phyloP scores from a whole-genome alignment of 345 rosid species.

The Schrenkiella parvula region DNA sequence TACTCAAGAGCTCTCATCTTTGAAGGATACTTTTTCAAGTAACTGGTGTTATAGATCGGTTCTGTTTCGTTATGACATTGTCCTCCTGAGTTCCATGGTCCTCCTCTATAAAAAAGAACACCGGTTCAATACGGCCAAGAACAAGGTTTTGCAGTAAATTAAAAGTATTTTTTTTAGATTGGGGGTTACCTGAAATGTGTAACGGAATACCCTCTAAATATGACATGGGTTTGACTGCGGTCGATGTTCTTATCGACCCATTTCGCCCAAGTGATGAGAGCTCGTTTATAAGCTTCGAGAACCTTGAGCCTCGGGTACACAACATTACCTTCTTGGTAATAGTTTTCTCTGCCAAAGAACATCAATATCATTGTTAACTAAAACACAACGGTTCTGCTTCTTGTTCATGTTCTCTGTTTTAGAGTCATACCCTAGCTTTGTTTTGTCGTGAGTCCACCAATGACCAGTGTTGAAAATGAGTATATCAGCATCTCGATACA shows the following conservation, averaged over 20 bases:
- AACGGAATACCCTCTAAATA: conserved; percentile 81
- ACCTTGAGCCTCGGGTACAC: conserved; percentile 75
- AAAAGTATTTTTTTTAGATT: not conserved
- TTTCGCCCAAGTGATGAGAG: conserved; percentile 79
- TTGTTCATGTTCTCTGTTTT: not conserved
- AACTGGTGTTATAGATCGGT: conserved; percentile 48
- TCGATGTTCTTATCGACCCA: conserved; percentile 75
- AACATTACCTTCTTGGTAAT: conserved; percentile 81
- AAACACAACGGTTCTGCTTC: not conserved
- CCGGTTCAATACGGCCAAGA: not conserved
- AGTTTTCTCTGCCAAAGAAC: conserved; percentile 52
- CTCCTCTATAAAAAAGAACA: conserved; percentile 47
- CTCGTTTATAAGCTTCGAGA: conserved; percentile 71
- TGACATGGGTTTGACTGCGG: conserved; percentile 44
- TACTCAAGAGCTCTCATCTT: conserved; percentile 74
- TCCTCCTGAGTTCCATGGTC: conserved; percentile 91
- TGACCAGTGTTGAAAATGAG: conserved; percentile 88
- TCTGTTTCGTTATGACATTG: conserved; percentile 78
- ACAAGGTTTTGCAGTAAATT: not conserved
- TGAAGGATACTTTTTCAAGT: conserved; percentile 66
- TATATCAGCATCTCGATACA: conserved; percentile 74
- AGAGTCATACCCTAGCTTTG: conserved; percentile 60
- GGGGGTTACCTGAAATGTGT: conserved; percentile 67
- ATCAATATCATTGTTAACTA: not conserved
- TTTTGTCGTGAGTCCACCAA: conserved; percentile 99